Percentiles rank a stretch among this genome's conserved stretches.
phyloP scores from a whole-genome alignment of 306 rosid genomes.

The Malus sylvestris region DNA sequence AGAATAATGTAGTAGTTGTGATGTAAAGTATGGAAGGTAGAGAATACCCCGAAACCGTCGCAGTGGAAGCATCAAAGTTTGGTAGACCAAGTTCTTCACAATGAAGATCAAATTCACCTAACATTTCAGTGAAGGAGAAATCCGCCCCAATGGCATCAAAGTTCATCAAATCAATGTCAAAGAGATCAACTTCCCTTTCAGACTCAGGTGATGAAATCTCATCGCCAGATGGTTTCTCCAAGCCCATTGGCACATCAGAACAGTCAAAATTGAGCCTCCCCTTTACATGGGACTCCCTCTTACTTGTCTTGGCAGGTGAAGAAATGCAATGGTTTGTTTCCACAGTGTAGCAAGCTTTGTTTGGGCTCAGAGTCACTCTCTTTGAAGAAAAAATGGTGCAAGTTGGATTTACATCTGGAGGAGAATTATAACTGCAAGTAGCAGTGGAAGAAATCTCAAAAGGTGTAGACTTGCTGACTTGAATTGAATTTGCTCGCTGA shows the following conservation, averaged over 20 bases:
- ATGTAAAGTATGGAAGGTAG: slow-evolving; percentile 12
- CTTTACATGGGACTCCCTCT: slow-evolving; percentile 56
- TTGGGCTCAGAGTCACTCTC: slow-evolving; percentile 73
- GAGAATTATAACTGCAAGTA: slow-evolving; percentile 28
- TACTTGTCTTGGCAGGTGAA: slow-evolving; percentile 43
- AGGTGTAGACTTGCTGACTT: slow-evolving; percentile 40
- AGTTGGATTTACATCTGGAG: slow-evolving; percentile 38
- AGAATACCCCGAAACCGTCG: slow-evolving; percentile 55
- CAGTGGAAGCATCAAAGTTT: slow-evolving; percentile 23
- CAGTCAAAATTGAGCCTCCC: slow-evolving; percentile 69
- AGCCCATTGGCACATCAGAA: slow-evolving; percentile 29
- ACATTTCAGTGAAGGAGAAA: slow-evolving; percentile 61
- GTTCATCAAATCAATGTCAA: slow-evolving; percentile 46
- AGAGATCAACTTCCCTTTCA: slow-evolving; percentile 41
- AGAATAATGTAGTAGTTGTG: background rate
- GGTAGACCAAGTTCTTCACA: slow-evolving; percentile 46
- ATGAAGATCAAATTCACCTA: slow-evolving; percentile 51
- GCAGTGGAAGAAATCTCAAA: slow-evolving; percentile 38
- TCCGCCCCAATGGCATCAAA: slow-evolving; percentile 55
- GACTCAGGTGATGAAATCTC: slow-evolving; percentile 43
- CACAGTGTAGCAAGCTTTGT: slow-evolving; percentile 44
- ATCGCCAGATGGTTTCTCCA: slow-evolving; percentile 23
- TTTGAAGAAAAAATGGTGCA: slow-evolving; percentile 72
- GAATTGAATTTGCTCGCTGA: slow-evolving; percentile 40
- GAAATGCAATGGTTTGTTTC: slow-evolving; percentile 64